Percentiles rank a stretch among this genome's conserved stretches.
Evolutionary conservation across 495 filamentous ascomycete genomes (phyloP).

Genomic region (Cercophora scortea): DNA sequence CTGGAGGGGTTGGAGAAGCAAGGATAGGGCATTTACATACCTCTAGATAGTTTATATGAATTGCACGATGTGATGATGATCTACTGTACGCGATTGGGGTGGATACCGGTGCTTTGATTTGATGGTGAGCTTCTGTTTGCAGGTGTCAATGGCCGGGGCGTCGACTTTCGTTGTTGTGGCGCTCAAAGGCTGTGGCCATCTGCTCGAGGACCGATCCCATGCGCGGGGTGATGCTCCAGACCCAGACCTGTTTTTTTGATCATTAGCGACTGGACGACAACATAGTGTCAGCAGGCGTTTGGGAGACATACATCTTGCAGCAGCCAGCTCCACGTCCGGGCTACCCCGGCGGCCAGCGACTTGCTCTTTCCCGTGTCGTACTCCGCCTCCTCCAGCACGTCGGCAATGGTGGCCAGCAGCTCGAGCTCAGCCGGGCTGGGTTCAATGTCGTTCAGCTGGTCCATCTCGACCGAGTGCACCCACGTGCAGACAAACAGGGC

Average conservation of each 20-base stretch:
- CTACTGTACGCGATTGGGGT: too few relatives aligned
- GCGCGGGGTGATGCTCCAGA: not conserved
- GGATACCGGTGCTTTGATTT: too few relatives aligned
- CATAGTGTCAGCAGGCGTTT: too few relatives aligned
- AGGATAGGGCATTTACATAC: not conserved
- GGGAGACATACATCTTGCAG: not conserved
- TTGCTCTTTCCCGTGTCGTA: not conserved
- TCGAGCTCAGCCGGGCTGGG: not conserved
- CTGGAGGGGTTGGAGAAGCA: not conserved
- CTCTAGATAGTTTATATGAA: not conserved
- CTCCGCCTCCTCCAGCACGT: not conserved
- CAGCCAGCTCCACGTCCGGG: not conserved
- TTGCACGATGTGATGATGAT: too few relatives aligned
- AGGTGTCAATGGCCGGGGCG: not conserved
- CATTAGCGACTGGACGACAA: too few relatives aligned
- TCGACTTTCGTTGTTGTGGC: not conserved
- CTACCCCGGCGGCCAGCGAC: not conserved
- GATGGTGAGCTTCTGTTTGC: too few relatives aligned
- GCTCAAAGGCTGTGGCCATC: not conserved
- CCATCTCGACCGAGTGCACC: constrained; percentile 1
- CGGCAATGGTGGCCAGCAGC: not conserved
- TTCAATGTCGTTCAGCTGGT: not conserved
- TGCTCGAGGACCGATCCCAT: not conserved
- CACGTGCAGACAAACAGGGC: not conserved
- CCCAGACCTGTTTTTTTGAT: not conserved